Conservation (phyloP, 225 moss, liverwort and hornwort genomes). For the Marchantia polymorpha region DNA sequence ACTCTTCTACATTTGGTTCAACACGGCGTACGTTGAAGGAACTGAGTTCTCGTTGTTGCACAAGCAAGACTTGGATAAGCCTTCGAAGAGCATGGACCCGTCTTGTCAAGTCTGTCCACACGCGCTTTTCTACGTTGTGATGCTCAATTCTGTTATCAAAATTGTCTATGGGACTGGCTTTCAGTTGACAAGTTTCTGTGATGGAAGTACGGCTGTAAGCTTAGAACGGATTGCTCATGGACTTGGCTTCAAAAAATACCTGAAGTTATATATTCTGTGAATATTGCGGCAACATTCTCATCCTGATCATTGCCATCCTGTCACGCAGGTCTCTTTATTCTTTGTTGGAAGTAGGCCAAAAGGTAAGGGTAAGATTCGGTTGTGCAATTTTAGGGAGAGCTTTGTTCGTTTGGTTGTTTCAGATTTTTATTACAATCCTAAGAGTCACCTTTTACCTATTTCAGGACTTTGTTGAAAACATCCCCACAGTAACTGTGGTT, state of each 20-base stretch:
- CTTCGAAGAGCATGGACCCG: conserved; percentile 42
- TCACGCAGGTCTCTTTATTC: conserved; percentile 38
- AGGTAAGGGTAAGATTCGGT: conserved; percentile 12
- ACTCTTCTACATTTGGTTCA: conserved; percentile 57
- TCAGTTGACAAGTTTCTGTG: too few relatives aligned
- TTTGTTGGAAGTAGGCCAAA: conserved; percentile 34
- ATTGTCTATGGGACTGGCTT: too few relatives aligned
- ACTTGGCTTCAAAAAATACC: too few relatives aligned
- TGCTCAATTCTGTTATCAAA: too few relatives aligned
- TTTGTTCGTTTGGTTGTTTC: neutral
- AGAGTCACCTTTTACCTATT: neutral
- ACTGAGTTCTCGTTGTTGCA: conserved; percentile 41
- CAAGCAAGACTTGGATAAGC: conserved; percentile 47
- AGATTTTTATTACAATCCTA: neutral
- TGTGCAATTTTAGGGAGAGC: neutral
- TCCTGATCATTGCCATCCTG: neutral
- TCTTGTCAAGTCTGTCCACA: conserved; percentile 40
- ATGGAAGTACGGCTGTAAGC: too few relatives aligned
- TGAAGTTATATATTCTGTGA: too few relatives aligned
- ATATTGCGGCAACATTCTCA: too few relatives aligned
- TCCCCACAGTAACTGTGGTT: neutral
- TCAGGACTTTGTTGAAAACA: neutral
- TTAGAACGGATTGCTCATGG: too few relatives aligned
- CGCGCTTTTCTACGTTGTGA: too few relatives aligned
- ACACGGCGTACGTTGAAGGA: conserved; percentile 45